Evolutionary conservation across 2,329 filamentous ascomycete genomes (phyloP), one percentile per base, ranked within the genome.

Genomic region (Fusarium albosuccineum): DNA sequence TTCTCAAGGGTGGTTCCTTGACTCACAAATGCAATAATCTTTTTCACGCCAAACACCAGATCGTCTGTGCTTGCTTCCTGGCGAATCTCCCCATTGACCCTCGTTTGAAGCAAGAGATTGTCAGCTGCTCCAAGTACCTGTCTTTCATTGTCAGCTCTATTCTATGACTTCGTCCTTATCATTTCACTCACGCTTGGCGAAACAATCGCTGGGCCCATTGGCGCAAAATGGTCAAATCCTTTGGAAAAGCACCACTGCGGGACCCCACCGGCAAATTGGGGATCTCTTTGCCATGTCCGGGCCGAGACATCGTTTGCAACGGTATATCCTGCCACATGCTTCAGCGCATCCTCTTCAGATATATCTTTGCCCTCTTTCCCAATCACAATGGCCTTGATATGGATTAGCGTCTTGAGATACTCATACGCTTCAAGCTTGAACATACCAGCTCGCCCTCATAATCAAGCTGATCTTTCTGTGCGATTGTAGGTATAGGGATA

Each of bases 161-260:
- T 14, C 14, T 34, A 4, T 7, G 4, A 30, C 7, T 13, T 5
- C 2, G n/a, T 6, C 7, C 1, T 30, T 4, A 14, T 42, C 2
- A 11, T 9, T 22, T 34, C 9, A 59, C 60, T 62, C 6, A 55
- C 60, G 0, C 16, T 50, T 34, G 54, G 54, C 0, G 62, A 65
- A 5, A 62, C 45, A 27, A 65, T 45, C 1, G 27, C 11, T 1
- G 59, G 62, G 5, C 62, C 62, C 9, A 65, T n/a, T 2, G 62
- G 62, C 4, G 62, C 58, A 46, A 65, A 65, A 3, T 22, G 48
- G 26, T 66, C 62, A 9, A 66, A 66, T 0, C 58, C 54, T 30
- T 66, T 66, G 6, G 62, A 58, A 30, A 59, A 66, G 9, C 62
- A 59, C 50, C 54, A 62, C 27, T 66, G 62, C 2, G 58, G 54